A percentile compares a stretch with the other conserved stretches of the same genome.
Evolutionary conservation across 2,329 filamentous ascomycete genomes (phyloP).

Genomic region (Aspergillus felis): DNA sequence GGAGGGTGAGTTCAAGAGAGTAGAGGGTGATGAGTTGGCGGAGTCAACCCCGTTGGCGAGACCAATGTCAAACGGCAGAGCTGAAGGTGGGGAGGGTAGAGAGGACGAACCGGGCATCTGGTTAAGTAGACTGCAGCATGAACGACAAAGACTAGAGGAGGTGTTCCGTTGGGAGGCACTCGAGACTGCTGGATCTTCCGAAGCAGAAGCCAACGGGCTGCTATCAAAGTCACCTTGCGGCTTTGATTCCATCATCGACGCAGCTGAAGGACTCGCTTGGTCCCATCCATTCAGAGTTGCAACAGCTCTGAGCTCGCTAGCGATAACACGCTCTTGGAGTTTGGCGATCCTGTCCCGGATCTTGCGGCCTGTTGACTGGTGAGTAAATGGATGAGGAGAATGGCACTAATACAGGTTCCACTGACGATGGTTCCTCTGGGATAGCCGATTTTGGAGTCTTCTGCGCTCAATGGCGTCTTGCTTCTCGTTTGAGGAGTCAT

Average conservation of each 20-base stretch:
- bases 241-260: constrained; percentile 4
- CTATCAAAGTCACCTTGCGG: constrained; percentile 6
- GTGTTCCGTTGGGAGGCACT: not conserved
- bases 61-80: not conserved
- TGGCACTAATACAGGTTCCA: not conserved
- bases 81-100: not conserved
- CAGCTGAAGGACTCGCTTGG: constrained; percentile 12
- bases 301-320: constrained; percentile 29
- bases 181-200: not conserved
- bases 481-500: constrained; percentile 11
- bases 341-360: constrained; percentile 34
- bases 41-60: constrained; percentile 1
- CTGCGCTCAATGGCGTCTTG: constrained; percentile 30
- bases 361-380: constrained; percentile 23
- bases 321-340: constrained; percentile 32
- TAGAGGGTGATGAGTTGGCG: not conserved
- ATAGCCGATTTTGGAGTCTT: constrained; percentile 30
- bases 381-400: not conserved
- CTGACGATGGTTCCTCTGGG: constrained; percentile 32
- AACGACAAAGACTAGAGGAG: not conserved
- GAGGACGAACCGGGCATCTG: not conserved
- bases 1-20: not conserved
- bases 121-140: constrained; percentile 1
- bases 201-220: not conserved
- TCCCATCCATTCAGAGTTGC: constrained; percentile 28